Evolutionary conservation across 495 filamentous ascomycete genomes (phyloP).

Genomic region (Lindgomyces ingoldianus): DNA sequence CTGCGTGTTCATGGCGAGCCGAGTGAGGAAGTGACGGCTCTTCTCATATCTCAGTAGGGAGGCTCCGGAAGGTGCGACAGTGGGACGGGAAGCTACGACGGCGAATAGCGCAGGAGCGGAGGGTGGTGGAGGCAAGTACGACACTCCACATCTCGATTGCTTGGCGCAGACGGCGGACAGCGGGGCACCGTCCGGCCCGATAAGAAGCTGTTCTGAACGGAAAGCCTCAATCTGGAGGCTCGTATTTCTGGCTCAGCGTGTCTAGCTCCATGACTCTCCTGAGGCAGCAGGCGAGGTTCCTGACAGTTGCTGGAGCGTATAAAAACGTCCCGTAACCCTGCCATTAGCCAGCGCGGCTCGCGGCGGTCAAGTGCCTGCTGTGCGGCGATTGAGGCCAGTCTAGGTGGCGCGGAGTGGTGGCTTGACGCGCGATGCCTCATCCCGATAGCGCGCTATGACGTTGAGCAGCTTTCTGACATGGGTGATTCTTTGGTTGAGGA

Average conservation of each 20-base stretch:
- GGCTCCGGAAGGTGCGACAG: not conserved
- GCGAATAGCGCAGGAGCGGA: not conserved
- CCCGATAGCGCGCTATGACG: slow-evolving; percentile 30
- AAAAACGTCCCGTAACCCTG: too few relatives aligned
- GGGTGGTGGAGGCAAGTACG: not conserved
- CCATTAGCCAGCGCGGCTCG: too few relatives aligned
- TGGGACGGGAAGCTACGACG: not conserved
- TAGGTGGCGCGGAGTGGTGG: too few relatives aligned
- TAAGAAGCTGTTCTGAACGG: too few relatives aligned
- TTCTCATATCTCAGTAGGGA: slow-evolving; percentile 3
- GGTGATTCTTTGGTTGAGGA: slow-evolving; percentile 15
- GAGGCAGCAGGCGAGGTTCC: too few relatives aligned
- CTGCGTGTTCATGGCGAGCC: not conserved
- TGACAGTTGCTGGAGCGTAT: too few relatives aligned
- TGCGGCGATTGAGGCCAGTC: too few relatives aligned
- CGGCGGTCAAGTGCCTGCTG: too few relatives aligned
- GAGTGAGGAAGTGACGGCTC: not conserved
- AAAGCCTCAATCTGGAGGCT: too few relatives aligned
- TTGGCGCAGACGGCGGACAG: not conserved
- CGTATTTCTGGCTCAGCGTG: too few relatives aligned
- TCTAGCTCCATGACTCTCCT: too few relatives aligned
- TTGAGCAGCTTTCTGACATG: slow-evolving; percentile 15
- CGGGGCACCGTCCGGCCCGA: not conserved
- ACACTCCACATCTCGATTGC: not conserved
- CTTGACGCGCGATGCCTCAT: too few relatives aligned